Base-by-base conservation (phyloP, 1,284 basidiomycete genomes). In the Cystobasidium sp. region DNA sequence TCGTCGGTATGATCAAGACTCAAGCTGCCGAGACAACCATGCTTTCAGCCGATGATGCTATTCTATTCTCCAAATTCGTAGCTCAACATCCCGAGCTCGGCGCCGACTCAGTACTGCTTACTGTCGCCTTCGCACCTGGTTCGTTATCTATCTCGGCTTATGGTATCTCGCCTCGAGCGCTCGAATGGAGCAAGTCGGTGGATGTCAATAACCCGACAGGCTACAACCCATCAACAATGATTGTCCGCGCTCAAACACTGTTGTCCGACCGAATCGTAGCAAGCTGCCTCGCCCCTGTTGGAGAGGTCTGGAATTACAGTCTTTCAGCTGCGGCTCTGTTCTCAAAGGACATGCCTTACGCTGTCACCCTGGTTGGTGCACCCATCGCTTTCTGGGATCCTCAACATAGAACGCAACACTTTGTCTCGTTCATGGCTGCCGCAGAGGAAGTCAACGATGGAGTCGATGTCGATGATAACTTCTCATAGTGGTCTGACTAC, bases 301-400 rank as follows among this genome's bases (percentile, higher is more conserved):
- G 93, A 77, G 89, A 88, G 75, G 89, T 94, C 41, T 96, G 94
- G 94, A 96, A 95, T 82, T 95, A 83, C 81, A 69, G 77, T 78
- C 75, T 82, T 74, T 79, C 93, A 74, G 85, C 98, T 72, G 93
- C 94, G 12, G 93, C 97, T 81, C 83, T 93, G 77, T 99, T 94
- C 92, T 88, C 91, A 39, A 88, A 92, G 47, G 91, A 86, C 79
- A 84, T 98, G 78, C 87, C 89, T 67, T 99, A 94, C 82, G 87
- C 88, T 20, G 91, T 98, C 86, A 89, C 88, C 51, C 85, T 99
- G 53, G 78, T 77, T 74, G 96, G 97, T 80, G 92, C 92, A 39
- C 96, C 96, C 1, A 85, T 94, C 44, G 85, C 91, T 68, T 99
- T 97, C 88, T 99, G 97, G 96, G 91, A 92, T 20, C 92, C 96